phyloP scores from a whole-genome alignment of 2,329 filamentous ascomycete genomes.

The Trichoderma sp. region DNA sequence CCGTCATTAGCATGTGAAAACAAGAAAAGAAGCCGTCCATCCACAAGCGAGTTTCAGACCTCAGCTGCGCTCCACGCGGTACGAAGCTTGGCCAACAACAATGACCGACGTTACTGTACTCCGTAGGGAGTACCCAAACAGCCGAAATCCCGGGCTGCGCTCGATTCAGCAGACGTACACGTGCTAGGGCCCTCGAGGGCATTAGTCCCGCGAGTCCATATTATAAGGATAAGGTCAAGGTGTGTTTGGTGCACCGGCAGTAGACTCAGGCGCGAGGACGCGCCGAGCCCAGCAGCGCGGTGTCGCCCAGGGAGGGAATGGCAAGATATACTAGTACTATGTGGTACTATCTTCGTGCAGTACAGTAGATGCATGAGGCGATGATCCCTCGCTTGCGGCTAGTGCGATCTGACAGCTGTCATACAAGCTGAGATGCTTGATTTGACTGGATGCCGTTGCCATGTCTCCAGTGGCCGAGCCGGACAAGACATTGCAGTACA shows the following conservation, averaged over 20 bases:
- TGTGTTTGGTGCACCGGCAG: not conserved
- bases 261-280: constrained; percentile 2
- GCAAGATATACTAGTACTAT: no score
- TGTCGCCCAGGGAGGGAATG: not conserved
- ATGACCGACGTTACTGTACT: not conserved
- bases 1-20: not conserved
- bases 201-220: not conserved
- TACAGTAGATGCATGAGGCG: constrained; percentile 13
- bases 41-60: constrained; percentile 1
- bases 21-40: not conserved
- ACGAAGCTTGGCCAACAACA: not conserved
- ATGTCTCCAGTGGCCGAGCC: not conserved
- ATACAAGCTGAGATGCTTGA: not conserved
- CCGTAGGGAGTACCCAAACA: no score
- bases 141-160: no score
- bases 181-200: not conserved
- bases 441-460: not conserved
- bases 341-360: no score
- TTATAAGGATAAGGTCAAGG: not conserved
- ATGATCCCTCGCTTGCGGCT: constrained; percentile 9
- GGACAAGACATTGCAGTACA: not conserved
- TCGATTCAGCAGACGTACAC: not conserved
- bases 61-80: not conserved
- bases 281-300: constrained; percentile 11
- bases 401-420: constrained; percentile 10